Conservation (phyloP, 306 rosid genomes). For the Prunus armeniaca region DNA sequence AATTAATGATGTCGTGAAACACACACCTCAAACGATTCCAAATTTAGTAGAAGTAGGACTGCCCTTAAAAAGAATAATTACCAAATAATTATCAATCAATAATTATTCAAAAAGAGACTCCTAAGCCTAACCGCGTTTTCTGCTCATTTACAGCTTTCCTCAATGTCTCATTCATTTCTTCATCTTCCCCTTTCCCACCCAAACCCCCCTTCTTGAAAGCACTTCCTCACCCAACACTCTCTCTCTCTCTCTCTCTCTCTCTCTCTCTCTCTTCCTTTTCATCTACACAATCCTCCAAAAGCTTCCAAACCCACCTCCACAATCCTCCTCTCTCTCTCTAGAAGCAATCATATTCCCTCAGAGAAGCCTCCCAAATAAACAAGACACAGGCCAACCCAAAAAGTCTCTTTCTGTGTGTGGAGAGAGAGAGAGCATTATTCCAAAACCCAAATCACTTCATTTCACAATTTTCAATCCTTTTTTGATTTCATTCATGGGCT, state of each 20-base stretch:
- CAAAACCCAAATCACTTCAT: not conserved
- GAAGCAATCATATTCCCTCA: constrained; percentile 7
- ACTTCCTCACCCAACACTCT: constrained; percentile 23
- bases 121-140: not conserved
- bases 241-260: constrained; percentile 14
- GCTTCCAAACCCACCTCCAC: not conserved
- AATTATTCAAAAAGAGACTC: not conserved
- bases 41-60: not conserved
- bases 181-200: constrained; percentile 12
- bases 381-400: constrained; percentile 9
- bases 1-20: not conserved
- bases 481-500: constrained; percentile 57
- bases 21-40: not conserved
- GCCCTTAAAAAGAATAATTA: not conserved
- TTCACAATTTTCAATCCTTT: not conserved
- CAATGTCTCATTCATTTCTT: constrained; percentile 5
- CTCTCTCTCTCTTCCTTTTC: constrained; percentile 25
- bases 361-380: constrained; percentile 18
- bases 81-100: not conserved
- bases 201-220: constrained; percentile 37
- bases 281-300: constrained; percentile 23
- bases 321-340: not conserved
- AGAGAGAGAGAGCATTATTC: constrained; percentile 8
- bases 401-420: constrained; percentile 7
- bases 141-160: not conserved